Conservation (phyloP, 108 stramenopile species). For the Aurantiochytrium sp. region DNA sequence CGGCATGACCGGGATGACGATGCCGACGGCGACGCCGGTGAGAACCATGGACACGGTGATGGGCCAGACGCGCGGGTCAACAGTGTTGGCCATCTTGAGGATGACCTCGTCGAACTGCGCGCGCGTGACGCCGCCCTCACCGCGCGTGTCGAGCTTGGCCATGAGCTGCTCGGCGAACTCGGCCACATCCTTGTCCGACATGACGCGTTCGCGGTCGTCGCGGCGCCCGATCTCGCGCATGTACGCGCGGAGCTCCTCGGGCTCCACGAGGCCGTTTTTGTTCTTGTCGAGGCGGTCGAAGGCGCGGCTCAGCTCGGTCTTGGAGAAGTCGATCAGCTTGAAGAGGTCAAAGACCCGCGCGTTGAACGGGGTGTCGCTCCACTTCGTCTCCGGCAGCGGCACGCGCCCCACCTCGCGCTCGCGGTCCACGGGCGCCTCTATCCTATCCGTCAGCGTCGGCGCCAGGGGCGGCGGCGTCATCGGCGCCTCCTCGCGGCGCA, state of each 20-base stretch:
- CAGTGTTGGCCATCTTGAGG: neutral
- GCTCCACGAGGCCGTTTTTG: constrained; percentile 26
- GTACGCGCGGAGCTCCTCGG: neutral
- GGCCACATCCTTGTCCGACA: neutral
- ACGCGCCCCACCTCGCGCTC: neutral
- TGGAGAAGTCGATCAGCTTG: neutral
- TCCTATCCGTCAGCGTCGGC: neutral
- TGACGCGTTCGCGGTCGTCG: neutral
- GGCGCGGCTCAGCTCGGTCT: neutral
- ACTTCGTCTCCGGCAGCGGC: neutral
- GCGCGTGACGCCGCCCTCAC: neutral
- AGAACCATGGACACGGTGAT: constrained; percentile 72
- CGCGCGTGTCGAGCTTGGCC: neutral
- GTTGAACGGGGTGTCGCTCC: constrained; percentile 2
- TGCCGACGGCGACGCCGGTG: constrained; percentile 71
- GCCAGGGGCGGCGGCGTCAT: neutral
- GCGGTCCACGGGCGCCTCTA: neutral
- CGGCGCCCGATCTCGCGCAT: neutral
- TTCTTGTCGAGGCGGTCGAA: constrained; percentile 4
- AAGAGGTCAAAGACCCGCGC: neutral
- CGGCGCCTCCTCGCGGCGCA: too few relatives aligned
- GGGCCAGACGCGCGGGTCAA: constrained; percentile 56
- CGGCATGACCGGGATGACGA: constrained; percentile 69
- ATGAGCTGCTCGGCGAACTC: neutral
- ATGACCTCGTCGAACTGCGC: neutral